Conservation (phyloP, 805 yeast species). For the Saturnispora bothae region DNA sequence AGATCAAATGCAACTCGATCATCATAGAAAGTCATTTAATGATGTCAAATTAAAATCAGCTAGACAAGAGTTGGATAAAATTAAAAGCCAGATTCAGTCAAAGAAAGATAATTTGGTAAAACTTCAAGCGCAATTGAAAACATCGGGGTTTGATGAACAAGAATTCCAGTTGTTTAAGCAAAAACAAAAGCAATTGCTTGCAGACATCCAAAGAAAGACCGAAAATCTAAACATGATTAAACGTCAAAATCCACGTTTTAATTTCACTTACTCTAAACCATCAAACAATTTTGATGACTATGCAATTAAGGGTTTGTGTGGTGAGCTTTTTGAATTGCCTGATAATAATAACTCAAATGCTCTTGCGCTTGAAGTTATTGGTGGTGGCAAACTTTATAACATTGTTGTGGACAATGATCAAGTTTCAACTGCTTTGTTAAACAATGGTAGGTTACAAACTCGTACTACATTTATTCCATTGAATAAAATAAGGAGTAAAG, state of each 20-base stretch:
- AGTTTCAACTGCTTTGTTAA: slow-evolving; percentile 75
- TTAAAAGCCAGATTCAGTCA: slow-evolving; percentile 34
- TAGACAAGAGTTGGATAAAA: slow-evolving; percentile 41
- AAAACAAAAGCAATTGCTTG: slow-evolving; percentile 34
- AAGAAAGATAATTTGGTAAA: slow-evolving; percentile 30
- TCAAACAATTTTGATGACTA: slow-evolving; percentile 44
- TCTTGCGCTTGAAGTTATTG: slow-evolving; percentile 83
- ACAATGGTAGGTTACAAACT: slow-evolving; percentile 64
- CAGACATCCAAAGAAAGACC: slow-evolving; percentile 33
- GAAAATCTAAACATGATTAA: slow-evolving; percentile 44
- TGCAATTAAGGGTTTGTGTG: slow-evolving; percentile 81
- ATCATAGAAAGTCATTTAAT: slow-evolving; percentile 38
- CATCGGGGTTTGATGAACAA: slow-evolving; percentile 48
- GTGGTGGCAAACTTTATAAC: slow-evolving; percentile 84
- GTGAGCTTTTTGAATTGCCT: slow-evolving; percentile 58
- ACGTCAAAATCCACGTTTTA: slow-evolving; percentile 61
- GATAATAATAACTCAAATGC: slow-evolving; percentile 50
- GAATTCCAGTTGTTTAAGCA: slow-evolving; percentile 34
- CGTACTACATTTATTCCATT: slow-evolving; percentile 89
- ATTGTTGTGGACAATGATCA: slow-evolving; percentile 83
- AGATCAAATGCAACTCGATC: slow-evolving; percentile 45
- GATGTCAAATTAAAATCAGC: slow-evolving; percentile 35
- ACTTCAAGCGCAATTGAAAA: slow-evolving; percentile 33
- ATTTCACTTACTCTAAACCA: slow-evolving; percentile 64
- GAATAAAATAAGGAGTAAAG: slow-evolving; percentile 65